Base-by-base conservation (phyloP, 345 rosid genomes). In the Erysimum cheiranthoides region DNA sequence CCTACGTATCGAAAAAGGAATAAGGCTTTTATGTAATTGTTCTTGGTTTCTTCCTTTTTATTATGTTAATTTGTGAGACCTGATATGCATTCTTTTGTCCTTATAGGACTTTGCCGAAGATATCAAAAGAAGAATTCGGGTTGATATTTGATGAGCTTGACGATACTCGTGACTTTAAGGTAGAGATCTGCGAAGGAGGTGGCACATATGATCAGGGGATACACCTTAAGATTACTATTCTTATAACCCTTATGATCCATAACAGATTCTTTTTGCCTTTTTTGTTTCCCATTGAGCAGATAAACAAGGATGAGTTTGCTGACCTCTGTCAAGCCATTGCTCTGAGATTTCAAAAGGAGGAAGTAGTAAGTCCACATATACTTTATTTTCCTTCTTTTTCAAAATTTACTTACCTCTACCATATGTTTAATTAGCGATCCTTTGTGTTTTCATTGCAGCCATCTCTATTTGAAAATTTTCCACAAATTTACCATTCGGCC, bases 261-360 rank as follows among this genome's bases (percentile, higher is more conserved):
- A 65, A 8, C 30, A 54, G 39, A 45, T 60, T 6, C 25, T 75
- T 40, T 21, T 42, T 18, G 12, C 38, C 21, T 38, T 59, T 52
- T 25, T 59, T 67, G 61, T 64, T 71, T 49, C 61, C 35, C 56
- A 51, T 63, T 57, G 70, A 81, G 68, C 73, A 95, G 99, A 92
- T 95, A 68, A 89, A 90, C 83, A 80, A 80, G 82, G 96, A 83
- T 66, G 99, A 95, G 86, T 95, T 95, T 73, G 64, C 85, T 74
- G 99, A 95, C 52, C 94, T 95, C 65, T 92, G 99, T 84, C 88
- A 90, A 68, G 99, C 99, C 73, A 95, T 95, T 80, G 98, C 91
- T 47, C 79, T 92, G 61, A 86, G 93, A 76, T 95, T 95, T 73
- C 89, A 85, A 51, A 95, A 92, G 83, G 99, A 92, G 85, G 97